Percentiles rank a stretch among this genome's conserved stretches.
Conservation (phyloP, 108 stramenopile genomes). For the Bacterosira constricta region DNA sequence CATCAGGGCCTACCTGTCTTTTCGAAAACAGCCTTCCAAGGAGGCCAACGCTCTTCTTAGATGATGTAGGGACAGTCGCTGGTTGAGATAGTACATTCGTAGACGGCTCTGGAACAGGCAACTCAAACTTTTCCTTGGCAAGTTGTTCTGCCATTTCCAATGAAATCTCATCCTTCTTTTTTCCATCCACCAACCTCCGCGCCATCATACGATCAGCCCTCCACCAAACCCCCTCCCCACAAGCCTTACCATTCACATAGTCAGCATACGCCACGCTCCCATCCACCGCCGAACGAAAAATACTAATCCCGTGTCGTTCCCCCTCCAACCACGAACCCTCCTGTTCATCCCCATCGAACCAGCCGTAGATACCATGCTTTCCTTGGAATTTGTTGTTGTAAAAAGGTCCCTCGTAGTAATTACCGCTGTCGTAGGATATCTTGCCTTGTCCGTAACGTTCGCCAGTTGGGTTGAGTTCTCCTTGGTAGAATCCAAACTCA, state of each 20-base stretch:
- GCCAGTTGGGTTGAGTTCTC: constrained; percentile 20
- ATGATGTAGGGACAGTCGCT: not conserved
- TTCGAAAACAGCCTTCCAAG: constrained; percentile 23
- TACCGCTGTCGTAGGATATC: constrained; percentile 29
- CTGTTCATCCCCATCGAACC: constrained; percentile 29
- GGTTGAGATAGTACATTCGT: not conserved
- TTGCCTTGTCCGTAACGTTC: constrained; percentile 27
- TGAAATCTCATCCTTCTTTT: constrained; percentile 7
- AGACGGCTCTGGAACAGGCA: constrained; percentile 21
- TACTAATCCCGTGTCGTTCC: constrained; percentile 22
- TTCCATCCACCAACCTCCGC: constrained; percentile 9
- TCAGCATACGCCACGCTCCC: constrained; percentile 13
- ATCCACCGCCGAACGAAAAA: constrained; percentile 12
- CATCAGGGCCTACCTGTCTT: not conserved
- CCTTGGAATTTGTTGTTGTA: constrained; percentile 28
- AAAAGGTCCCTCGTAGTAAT: constrained; percentile 28
- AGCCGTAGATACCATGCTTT: constrained; percentile 26
- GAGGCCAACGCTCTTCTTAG: not conserved
- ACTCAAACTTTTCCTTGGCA: constrained; percentile 23
- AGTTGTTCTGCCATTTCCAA: constrained; percentile 24
- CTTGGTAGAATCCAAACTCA: constrained; percentile 23
- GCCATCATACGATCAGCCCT: constrained; percentile 26
- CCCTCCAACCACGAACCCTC: constrained; percentile 31
- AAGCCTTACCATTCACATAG: constrained; percentile 8
- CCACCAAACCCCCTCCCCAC: constrained; percentile 33